phyloP scores from a whole-genome alignment of 2,329 filamentous ascomycete genomes.

The Berkeleyomyces rouxiae region DNA sequence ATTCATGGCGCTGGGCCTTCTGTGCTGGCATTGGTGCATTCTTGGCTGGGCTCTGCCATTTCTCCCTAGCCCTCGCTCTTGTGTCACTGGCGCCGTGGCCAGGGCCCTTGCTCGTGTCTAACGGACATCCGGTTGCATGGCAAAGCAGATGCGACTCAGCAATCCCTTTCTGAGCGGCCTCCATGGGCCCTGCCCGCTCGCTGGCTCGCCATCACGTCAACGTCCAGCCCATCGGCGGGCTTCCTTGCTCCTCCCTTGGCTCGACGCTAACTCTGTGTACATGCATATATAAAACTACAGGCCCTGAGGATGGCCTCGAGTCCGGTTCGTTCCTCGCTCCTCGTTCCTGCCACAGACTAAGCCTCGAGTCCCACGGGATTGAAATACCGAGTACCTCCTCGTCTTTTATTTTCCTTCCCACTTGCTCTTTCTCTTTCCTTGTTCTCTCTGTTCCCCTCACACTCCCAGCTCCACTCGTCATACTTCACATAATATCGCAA shows the following conservation, averaged over 20 bases:
- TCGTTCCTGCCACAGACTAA: not conserved
- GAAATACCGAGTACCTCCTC: not conserved
- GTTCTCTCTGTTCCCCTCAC: not conserved
- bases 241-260: not conserved
- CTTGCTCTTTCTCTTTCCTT: conserved; percentile 13
- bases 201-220: not conserved
- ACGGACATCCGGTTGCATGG: not conserved
- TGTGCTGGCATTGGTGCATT: not conserved
- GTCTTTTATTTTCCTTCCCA: conserved; percentile 11
- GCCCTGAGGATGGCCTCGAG: not conserved
- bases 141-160: not conserved
- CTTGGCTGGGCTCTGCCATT: not conserved
- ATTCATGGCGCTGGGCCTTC: no score
- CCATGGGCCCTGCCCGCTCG: not conserved
- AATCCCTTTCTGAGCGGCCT: not conserved
- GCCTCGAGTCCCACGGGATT: not conserved
- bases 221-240: not conserved
- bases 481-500: conserved; percentile 21
- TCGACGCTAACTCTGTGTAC: not conserved
- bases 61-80: not conserved
- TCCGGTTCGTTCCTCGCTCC: not conserved
- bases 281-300: not conserved
- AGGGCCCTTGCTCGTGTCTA: not conserved
- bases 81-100: not conserved
- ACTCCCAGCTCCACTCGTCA: not conserved